Percentiles rank a stretch among this genome's conserved stretches.
phyloP scores from a whole-genome alignment of 331 rosid genomes.

The Acacia pycnantha region DNA sequence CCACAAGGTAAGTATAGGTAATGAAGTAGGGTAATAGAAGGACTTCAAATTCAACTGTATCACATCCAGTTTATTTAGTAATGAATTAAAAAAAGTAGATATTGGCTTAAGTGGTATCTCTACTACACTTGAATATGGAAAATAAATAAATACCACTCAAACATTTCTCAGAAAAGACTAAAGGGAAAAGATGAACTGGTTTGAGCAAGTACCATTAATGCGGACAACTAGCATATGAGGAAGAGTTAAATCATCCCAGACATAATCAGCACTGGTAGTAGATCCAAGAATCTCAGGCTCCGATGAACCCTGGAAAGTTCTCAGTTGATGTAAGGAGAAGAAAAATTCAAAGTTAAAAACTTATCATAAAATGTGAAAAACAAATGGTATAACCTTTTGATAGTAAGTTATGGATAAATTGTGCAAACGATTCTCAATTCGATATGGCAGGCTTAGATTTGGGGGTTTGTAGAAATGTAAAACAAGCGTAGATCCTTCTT shows the following conservation, averaged over 20 bases:
- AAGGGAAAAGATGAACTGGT: slow-evolving; percentile 16
- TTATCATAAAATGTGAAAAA: slow-evolving; percentile 19
- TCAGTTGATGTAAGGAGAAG: slow-evolving; percentile 24
- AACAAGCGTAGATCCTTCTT: slow-evolving; percentile 86
- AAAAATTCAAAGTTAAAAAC: slow-evolving; percentile 8
- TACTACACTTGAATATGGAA: neutral
- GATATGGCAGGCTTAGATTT: slow-evolving; percentile 73
- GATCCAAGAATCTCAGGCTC: slow-evolving; percentile 85
- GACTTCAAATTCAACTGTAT: neutral
- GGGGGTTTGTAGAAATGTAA: slow-evolving; percentile 84
- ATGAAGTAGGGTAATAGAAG: neutral
- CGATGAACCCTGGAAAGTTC: slow-evolving; percentile 57
- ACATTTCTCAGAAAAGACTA: neutral
- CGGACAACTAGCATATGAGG: slow-evolving; percentile 72
- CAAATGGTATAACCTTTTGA: slow-evolving; percentile 66
- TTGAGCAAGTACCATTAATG: slow-evolving; percentile 54
- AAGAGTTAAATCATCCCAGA: slow-evolving; percentile 93
- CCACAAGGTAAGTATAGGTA: neutral
- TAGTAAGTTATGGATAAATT: slow-evolving; percentile 70
- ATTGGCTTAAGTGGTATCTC: neutral
- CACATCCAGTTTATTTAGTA: neutral
- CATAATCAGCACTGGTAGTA: slow-evolving; percentile 63
- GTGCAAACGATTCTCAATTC: slow-evolving; percentile 73
- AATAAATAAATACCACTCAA: neutral
- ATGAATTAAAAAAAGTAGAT: neutral